Conservation (phyloP, 805 yeast genomes). For the Candida stauntonica region DNA sequence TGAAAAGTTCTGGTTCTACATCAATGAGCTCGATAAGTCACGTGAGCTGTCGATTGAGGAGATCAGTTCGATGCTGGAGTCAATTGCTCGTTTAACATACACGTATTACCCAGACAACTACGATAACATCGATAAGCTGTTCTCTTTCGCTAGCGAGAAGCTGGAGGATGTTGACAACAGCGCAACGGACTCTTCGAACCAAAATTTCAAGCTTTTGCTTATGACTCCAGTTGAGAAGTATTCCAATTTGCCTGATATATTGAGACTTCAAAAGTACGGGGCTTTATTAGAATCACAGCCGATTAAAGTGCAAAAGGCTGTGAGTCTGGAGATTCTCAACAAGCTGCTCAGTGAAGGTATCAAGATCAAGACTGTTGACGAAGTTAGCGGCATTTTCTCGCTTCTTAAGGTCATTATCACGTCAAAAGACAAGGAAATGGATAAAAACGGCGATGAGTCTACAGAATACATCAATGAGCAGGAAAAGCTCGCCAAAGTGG, state of each 20-base stretch:
- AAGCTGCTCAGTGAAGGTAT: conserved; percentile 42
- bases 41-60: conserved; percentile 67
- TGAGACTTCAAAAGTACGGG: conserved; percentile 45
- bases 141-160: conserved; percentile 45
- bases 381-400: conserved; percentile 54
- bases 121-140: conserved; percentile 57
- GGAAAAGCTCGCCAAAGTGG: conserved; percentile 62
- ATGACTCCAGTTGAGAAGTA: conserved; percentile 44
- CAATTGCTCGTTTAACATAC: conserved; percentile 60
- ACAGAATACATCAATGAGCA: conserved; percentile 42
- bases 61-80: conserved; percentile 56
- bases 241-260: conserved; percentile 27
- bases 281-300: conserved; percentile 53
- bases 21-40: conserved; percentile 47
- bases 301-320: conserved; percentile 45
- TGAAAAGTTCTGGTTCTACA: conserved; percentile 61
- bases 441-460: conserved; percentile 25
- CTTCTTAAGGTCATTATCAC: conserved; percentile 52
- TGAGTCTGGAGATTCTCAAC: conserved; percentile 59
- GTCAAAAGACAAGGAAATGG: conserved; percentile 24
- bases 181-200: conserved; percentile 28
- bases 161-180: conserved; percentile 31
- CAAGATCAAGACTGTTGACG: conserved; percentile 39
- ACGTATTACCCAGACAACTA: conserved; percentile 60
- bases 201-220: conserved; percentile 43